phyloP scores from a whole-genome alignment of 1,284 basidiomycete genomes.

The Xerocomus amazonicus region DNA sequence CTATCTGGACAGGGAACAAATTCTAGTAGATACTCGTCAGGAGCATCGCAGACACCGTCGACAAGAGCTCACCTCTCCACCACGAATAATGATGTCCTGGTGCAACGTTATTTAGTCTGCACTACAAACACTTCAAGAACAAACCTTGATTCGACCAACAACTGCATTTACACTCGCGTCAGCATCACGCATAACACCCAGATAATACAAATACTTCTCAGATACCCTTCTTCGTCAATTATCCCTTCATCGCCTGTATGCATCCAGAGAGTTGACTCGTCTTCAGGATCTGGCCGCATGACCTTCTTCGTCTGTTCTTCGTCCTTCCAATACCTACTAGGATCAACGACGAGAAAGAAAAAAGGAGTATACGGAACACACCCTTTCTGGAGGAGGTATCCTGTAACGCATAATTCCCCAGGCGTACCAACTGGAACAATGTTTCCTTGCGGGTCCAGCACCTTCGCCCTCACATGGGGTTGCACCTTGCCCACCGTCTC shows the following conservation, averaged over 20 bases:
- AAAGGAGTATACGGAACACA: conserved; percentile 27
- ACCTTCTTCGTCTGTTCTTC: conserved; percentile 63
- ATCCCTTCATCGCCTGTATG: conserved; percentile 82
- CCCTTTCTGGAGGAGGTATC: conserved; percentile 80
- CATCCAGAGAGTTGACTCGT: conserved; percentile 72
- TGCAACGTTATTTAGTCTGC: conserved; percentile 3
- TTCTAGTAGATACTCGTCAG: conserved; percentile 45
- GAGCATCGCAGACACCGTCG: neutral
- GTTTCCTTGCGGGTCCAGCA: conserved; percentile 58
- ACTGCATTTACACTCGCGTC: conserved; percentile 40
- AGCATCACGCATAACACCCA: conserved; percentile 7
- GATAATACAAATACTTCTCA: conserved; percentile 50
- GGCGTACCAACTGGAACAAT: conserved; percentile 64
- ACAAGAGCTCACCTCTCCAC: conserved; percentile 60
- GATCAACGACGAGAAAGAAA: neutral
- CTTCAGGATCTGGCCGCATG: conserved; percentile 51
- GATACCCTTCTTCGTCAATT: conserved; percentile 80
- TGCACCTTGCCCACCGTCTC: conserved; percentile 77
- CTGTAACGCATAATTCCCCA: conserved; percentile 72
- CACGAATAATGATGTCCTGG: conserved; percentile 84
- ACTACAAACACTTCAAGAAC: neutral
- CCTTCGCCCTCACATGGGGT: conserved; percentile 75
- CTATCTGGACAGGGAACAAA: conserved; percentile 82
- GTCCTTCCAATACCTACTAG: conserved; percentile 72
- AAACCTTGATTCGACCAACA: conserved; percentile 72